Percentiles rank a stretch among this genome's conserved stretches.
Conservation (phyloP, 1,284 basidiomycete species). For the Puccinia horiana region DNA sequence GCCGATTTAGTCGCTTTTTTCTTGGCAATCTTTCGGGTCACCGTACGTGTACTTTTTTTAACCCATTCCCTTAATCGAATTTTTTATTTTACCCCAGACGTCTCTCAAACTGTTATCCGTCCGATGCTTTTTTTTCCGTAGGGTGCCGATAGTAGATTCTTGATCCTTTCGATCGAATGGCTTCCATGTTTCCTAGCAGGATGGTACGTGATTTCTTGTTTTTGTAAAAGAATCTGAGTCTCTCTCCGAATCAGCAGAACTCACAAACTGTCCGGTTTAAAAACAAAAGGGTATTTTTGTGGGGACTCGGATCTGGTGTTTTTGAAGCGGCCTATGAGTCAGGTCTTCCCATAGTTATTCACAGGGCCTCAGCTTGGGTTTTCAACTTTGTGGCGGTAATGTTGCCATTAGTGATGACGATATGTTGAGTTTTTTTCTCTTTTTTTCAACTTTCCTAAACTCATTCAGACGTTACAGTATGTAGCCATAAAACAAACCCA, state of each 20-base stretch:
- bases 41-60: not conserved
- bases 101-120: not conserved
- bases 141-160: constrained; percentile 34
- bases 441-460: no score
- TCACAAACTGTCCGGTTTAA: not conserved
- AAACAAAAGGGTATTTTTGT: constrained; percentile 15
- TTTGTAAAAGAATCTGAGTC: not conserved
- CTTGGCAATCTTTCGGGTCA: constrained; percentile 3
- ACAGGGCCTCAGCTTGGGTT: not conserved
- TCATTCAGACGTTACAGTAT: no score
- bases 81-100: not conserved
- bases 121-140: not conserved
- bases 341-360: not conserved
- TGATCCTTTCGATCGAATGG: constrained; percentile 39
- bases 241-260: not conserved
- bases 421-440: constrained; percentile 8
- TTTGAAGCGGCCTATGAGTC: constrained; percentile 20
- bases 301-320: constrained; percentile 30
- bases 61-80: no score
- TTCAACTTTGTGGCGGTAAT: constrained; percentile 24
- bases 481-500: not conserved
- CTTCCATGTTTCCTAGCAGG: constrained; percentile 34
- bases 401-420: constrained; percentile 13
- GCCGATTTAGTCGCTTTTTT: constrained; percentile 30
- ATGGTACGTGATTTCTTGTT: not conserved